These are phyloP conservation scores for Wickerhamomyces bisporus DNA, from an alignment of 805 yeast genomes.

Conservation along the genomic window DNA sequence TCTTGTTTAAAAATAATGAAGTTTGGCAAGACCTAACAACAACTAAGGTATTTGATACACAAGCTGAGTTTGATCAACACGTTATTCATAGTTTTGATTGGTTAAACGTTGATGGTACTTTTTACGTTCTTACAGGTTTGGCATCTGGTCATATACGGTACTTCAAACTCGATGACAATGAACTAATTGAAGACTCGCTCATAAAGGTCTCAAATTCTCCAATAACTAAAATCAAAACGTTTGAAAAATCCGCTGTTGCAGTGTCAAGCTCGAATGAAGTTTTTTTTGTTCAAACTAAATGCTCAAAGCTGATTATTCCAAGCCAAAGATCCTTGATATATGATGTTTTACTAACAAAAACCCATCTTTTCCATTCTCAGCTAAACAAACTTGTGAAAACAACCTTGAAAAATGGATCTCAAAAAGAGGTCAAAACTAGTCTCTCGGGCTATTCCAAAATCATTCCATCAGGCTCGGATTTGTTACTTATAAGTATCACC, in stretches of 20 bases:
- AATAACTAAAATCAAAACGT: constrained; percentile 9
- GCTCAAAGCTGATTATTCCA: constrained; percentile 3
- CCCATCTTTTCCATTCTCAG: constrained; percentile 6
- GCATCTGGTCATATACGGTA: constrained; percentile 16
- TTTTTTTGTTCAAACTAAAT: constrained; percentile 3
- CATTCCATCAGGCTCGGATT: constrained; percentile 5
- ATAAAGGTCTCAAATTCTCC: constrained; percentile 9
- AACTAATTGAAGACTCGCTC: background rate
- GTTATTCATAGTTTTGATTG: constrained; percentile 18
- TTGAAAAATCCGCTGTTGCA: constrained; percentile 5
- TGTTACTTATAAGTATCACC: constrained; percentile 8
- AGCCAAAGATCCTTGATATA: constrained; percentile 15
- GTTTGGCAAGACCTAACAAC: constrained; percentile 12
- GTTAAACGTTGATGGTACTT: constrained; percentile 5
- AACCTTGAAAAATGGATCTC: background rate
- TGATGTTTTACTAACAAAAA: constrained; percentile 8
- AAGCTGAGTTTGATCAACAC: constrained; percentile 12
- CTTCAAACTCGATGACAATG: constrained; percentile 1
- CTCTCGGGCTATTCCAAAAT: constrained; percentile 11
- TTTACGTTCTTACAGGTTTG: constrained; percentile 14
- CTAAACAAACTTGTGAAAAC: constrained; percentile 9
- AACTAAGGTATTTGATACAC: constrained; percentile 2
- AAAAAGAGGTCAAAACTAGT: constrained; percentile 1
- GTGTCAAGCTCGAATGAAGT: constrained; percentile 18
- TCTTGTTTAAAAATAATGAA: constrained; percentile 12